A percentile compares a stretch with the other conserved stretches of the same genome.
These are phyloP conservation scores for Candida dajiaensis DNA, from an alignment of 805 yeast species.

Conservation along the genomic window DNA sequence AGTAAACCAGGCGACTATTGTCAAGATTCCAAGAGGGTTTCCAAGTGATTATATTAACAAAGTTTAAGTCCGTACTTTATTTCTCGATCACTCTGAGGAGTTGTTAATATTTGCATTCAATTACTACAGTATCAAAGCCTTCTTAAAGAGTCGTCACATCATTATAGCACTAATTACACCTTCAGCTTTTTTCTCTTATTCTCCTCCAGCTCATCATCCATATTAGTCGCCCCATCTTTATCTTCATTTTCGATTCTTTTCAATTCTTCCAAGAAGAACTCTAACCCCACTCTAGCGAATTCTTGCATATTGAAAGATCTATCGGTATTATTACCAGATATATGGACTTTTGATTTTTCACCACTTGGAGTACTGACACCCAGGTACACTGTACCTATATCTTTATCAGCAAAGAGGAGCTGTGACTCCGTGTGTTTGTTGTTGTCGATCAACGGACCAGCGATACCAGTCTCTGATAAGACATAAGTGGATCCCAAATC, in stretches of 20 bases:
- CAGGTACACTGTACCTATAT: slow-evolving; percentile 63
- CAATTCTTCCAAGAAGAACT: slow-evolving; percentile 49
- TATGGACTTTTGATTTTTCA: slow-evolving; percentile 39
- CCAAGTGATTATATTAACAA: too few relatives aligned
- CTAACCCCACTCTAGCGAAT: slow-evolving; percentile 65
- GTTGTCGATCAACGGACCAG: slow-evolving; percentile 59
- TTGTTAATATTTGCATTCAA: too few relatives aligned
- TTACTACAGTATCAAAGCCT: too few relatives aligned
- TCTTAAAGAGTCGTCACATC: not conserved
- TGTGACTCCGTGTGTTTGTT: slow-evolving; percentile 9
- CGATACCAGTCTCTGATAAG: slow-evolving; percentile 81
- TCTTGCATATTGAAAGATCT: slow-evolving; percentile 68
- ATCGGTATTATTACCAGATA: slow-evolving; percentile 39
- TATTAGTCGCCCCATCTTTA: not conserved
- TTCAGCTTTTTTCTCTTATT: slow-evolving; percentile 5
- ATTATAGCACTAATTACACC: not conserved
- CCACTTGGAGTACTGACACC: slow-evolving; percentile 66
- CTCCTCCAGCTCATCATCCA: not conserved
- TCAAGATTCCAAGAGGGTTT: too few relatives aligned
- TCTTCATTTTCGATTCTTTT: slow-evolving; percentile 16
- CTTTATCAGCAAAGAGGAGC: slow-evolving; percentile 25
- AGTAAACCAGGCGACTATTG: too few relatives aligned
- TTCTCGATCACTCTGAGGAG: too few relatives aligned
- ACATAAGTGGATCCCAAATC: slow-evolving; percentile 83
- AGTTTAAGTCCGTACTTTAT: too few relatives aligned